Conservation (phyloP, 768 basidiomycete species). For the Auriscalpium microsporum region DNA sequence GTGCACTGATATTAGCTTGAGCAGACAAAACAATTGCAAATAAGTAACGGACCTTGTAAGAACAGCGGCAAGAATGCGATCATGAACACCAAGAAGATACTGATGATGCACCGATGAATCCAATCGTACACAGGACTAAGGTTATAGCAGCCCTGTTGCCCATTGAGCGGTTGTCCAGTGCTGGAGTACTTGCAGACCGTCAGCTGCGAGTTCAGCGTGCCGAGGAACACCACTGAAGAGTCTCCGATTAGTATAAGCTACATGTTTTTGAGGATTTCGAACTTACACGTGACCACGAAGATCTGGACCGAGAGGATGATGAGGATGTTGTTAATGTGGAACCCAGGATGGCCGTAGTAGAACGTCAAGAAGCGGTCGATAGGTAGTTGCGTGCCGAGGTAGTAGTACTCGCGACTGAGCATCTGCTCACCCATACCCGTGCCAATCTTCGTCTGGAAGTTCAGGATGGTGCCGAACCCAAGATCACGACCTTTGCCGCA, state of each 20-base stretch:
- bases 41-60: constrained; percentile 65
- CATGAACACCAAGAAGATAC: constrained; percentile 97
- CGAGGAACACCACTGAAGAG: constrained; percentile 81
- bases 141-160: constrained; percentile 88
- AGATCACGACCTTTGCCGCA: constrained; percentile 98
- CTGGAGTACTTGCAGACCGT: constrained; percentile 72
- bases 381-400: constrained; percentile 94
- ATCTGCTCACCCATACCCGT: constrained; percentile 99
- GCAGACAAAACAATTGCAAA: neutral
- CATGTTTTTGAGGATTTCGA: neutral
- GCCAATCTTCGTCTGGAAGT: constrained; percentile 99
- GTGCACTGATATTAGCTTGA: constrained; percentile 12
- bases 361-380: constrained; percentile 99
- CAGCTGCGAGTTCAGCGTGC: constrained; percentile 80
- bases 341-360: constrained; percentile 98
- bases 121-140: constrained; percentile 88
- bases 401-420: constrained; percentile 98
- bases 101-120: constrained; percentile 95
- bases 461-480: constrained; percentile 96
- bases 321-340: constrained; percentile 99
- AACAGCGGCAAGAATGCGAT: constrained; percentile 93
- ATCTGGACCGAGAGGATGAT: constrained; percentile 95
- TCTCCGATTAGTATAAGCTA: constrained; percentile 11
- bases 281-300: constrained; percentile 85
- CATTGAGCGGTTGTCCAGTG: constrained; percentile 63